Evolutionary conservation across 1,284 basidiomycete genomes (phyloP).

Genomic region (Trichosporon asahii): DNA sequence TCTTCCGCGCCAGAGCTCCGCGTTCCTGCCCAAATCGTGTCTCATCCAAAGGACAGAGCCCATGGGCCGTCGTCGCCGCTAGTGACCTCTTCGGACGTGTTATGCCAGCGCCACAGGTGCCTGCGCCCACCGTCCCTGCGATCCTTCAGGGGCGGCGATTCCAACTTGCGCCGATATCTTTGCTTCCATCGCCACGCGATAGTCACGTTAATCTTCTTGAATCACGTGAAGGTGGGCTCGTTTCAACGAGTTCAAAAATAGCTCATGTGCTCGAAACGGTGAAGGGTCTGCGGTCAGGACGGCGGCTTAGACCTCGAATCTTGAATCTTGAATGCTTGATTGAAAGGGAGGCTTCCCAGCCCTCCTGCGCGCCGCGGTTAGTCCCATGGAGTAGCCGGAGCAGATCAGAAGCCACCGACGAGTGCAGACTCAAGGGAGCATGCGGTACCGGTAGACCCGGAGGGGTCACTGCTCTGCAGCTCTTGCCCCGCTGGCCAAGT

Average conservation of each 20-base stretch:
- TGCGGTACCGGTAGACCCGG: neutral
- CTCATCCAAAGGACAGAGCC: neutral
- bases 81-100: neutral
- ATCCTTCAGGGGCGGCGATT: neutral
- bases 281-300: neutral
- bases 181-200: neutral
- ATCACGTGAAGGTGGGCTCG: neutral
- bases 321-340: neutral
- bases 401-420: neutral
- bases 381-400: neutral
- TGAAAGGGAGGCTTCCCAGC: neutral
- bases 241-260: neutral
- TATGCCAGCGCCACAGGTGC: neutral
- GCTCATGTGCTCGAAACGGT: neutral
- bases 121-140: neutral
- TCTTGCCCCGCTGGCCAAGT: neutral
- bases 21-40: neutral
- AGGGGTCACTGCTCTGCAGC: neutral
- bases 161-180: neutral
- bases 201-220: neutral
- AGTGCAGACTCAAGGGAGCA: neutral
- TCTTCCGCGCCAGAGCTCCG: too few relatives aligned
- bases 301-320: neutral
- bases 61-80: neutral
- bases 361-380: neutral